Base-by-base conservation (phyloP, 2,329 filamentous ascomycete species). In the Nemania bipapillata region DNA sequence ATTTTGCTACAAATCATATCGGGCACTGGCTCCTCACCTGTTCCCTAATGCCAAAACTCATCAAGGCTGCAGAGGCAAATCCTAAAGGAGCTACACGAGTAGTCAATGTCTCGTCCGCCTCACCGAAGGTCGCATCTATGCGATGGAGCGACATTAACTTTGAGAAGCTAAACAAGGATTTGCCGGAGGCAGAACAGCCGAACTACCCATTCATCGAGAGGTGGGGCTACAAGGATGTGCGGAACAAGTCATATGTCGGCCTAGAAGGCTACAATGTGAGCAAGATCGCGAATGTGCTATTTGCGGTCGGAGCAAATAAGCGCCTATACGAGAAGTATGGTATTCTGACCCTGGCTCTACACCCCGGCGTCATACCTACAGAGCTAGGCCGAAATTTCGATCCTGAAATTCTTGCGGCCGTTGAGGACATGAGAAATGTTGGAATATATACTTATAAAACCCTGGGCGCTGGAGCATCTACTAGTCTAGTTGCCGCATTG, bases 11-110 rank as follows among this genome's bases (percentile, higher is more conserved):
- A 2, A 85, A 84, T 58, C 81, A 86, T 59, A 58, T 86, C 5
- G 81, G 80, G 0, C 84, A 84, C 71, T 86, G 82, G 56, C 77
- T 86, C 1, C 77, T 86, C 40, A 81, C 82, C 15, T 83, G 83
- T 69, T 74, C 83, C 22, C 74, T 86, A 53, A 81, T 84, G 76
- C 76, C 76, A 0, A 83, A 83, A 71, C 67, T 85, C 3, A 73
- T 83, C 20, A 77, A 75, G 3, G 74, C 80, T 11, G 73, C 75
- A 0, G 59, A 70, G 30, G 68, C 60, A 9, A 76, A 70, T 4
- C 37, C 66, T 55, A 62, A 75, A 69, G 37, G 79, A 70, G 8
- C 70, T 53, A 71, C 72, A 7, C 76, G 84, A 0, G 74, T 86
- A 8, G 77, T 86, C 40, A 84, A 80, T 64, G 77, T 86, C 6